phyloP scores from a whole-genome alignment of 1,284 basidiomycete species.

The Microbotryomycetes sp. region DNA sequence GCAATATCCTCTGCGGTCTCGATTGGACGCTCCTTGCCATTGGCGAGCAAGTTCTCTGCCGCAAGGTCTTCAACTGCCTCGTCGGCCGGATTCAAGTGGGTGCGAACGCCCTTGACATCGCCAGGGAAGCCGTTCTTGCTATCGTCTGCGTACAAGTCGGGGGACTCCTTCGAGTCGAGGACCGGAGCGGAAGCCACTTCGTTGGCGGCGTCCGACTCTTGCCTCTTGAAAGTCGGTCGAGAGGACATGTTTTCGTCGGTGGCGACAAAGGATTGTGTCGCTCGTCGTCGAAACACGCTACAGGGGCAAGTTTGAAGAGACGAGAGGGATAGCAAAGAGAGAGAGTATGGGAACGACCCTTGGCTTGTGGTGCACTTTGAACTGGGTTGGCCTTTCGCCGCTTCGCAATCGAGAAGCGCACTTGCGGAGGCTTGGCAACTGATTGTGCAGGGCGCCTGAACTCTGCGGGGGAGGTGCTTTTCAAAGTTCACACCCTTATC shows the following conservation, averaged over 20 bases:
- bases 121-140: neutral
- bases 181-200: neutral
- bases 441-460: neutral
- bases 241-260: too few relatives aligned
- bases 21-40: constrained; percentile 4
- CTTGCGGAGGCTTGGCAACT: neutral
- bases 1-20: constrained; percentile 30
- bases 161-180: neutral
- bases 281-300: too few relatives aligned
- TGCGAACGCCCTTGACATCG: neutral
- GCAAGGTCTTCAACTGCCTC: neutral
- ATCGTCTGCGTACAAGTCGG: neutral
- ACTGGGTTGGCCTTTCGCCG: neutral
- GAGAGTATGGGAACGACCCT: neutral
- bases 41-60: neutral
- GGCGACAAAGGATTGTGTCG: too few relatives aligned
- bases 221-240: neutral
- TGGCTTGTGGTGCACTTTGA: neutral
- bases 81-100: neutral
- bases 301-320: neutral
- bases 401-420: neutral
- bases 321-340: neutral
- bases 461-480: neutral
- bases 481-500: neutral
- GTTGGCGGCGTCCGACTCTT: neutral